These are phyloP conservation scores for Pyricularia pennisetigena DNA, from an alignment of 2,329 filamentous ascomycete genomes.

Conservation along the genomic window DNA sequence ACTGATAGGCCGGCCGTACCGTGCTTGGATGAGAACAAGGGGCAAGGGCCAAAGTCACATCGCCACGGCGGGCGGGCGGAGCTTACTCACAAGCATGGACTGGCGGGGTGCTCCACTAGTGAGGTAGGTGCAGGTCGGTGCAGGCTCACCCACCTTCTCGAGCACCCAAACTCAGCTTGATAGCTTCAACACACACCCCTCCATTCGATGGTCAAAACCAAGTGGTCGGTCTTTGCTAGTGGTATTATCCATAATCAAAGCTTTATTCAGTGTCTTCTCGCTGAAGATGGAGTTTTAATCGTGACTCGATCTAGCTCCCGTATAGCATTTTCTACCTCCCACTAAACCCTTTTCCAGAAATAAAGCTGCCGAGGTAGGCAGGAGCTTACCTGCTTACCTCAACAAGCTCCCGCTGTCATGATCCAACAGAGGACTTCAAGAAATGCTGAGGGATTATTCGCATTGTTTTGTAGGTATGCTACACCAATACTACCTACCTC, in stretches of 20 bases:
- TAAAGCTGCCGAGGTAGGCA: not conserved
- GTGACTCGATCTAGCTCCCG: not conserved
- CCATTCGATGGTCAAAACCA: not conserved
- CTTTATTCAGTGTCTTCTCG: not conserved
- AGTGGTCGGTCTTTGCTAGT: not conserved
- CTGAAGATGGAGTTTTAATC: not conserved
- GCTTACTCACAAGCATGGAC: slow-evolving; percentile 2
- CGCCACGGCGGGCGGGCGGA: slow-evolving; percentile 1
- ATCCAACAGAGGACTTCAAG: not conserved
- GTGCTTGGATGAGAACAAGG: not conserved
- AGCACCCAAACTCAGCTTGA: not conserved
- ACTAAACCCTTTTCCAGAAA: not conserved
- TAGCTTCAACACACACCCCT: not conserved
- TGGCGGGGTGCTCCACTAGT: not conserved
- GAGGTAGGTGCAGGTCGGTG: not conserved
- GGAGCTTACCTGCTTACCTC: not conserved
- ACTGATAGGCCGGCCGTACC: not conserved
- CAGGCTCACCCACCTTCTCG: not conserved
- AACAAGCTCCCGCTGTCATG: not conserved
- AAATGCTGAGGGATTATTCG: not conserved
- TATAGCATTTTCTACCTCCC: not conserved
- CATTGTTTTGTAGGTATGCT: not conserved
- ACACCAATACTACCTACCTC: not conserved
- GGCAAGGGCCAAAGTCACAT: slow-evolving; percentile 1
- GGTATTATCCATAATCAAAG: not conserved